Base-by-base conservation (phyloP, 2,329 filamentous ascomycete species). In the Fusarium abutilonis region DNA sequence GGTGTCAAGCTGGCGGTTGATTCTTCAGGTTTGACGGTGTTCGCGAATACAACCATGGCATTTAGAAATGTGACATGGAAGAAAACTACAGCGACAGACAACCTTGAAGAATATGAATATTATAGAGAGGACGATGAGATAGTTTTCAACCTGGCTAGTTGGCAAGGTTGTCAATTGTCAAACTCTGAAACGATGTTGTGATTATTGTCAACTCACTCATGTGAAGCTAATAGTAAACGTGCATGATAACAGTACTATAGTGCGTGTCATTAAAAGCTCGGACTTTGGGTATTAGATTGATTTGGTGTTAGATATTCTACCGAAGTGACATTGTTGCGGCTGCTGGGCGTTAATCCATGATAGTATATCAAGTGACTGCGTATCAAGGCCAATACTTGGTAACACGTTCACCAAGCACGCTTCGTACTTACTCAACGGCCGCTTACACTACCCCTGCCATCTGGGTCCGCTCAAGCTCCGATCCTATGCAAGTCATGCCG, bases 401-500 rank as follows among this genome's bases (percentile, higher is more conserved):
- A 29, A 17, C 29, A n/a, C 15, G 40, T 19, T 40, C n/a, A 38
- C 26, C 26, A 21, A 19, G 21, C 19, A 35, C 17, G 15, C 23
- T 32, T 31, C 15, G 26, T n/a, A 9, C 11, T 28, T 32, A 19
- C 23, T 57, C 41, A 19, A 36, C 35, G 40, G 42, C 36, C 36
- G 17, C 45, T 36, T n/a, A 31, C 19, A 35, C 23, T 42, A 15
- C 42, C 34, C 17, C 28, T 51, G 44, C 41, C 31, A 40, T 11
- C 32, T 49, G 49, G 45, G 34, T 55, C 44, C 56, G 43, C 42
- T 32, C 32, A 26, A 15, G 19, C 6, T 38, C 32, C 31, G 15
- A 34, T 38, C 32, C 31, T 10, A 34, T 31, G 52, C 40, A 49
- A 54, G 40, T 56, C 47, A 49, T 52, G 32, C 39, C 48, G 28